These are phyloP conservation scores for Wallacemonas sp. DNA, from an alignment of 208 protist genomes.

Conservation along the genomic window DNA sequence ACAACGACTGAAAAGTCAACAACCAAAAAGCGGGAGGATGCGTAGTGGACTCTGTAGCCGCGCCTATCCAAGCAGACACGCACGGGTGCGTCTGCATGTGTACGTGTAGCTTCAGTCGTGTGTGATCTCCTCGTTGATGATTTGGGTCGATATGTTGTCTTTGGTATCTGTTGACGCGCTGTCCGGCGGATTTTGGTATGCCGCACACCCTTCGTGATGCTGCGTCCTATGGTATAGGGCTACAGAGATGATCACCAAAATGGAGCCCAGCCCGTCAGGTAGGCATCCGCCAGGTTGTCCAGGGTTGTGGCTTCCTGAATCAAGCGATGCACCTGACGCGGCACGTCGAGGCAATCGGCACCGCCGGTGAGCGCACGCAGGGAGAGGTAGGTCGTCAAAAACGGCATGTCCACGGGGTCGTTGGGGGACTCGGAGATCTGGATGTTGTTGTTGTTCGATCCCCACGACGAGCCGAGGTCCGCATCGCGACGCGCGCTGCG, in stretches of 20 bases:
- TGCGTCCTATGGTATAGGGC: too few species aligned
- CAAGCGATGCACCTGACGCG: conserved; percentile 88
- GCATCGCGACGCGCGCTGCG: conserved; percentile 33
- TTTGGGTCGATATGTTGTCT: too few species aligned
- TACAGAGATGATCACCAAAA: conserved; percentile 90
- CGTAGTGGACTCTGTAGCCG: too few species aligned
- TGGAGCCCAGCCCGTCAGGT: conserved; percentile 90
- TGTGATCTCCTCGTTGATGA: too few species aligned
- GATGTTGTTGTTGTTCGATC: conserved; percentile 33
- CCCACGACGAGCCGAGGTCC: conserved; percentile 45
- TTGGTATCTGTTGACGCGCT: too few species aligned
- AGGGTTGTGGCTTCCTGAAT: conserved; percentile 90
- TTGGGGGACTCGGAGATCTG: conserved; percentile 45
- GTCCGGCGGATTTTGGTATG: too few species aligned
- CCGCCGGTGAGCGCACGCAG: conserved; percentile 56
- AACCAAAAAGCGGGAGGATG: too few species aligned
- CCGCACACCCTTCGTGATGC: too few species aligned
- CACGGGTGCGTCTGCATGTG: too few species aligned
- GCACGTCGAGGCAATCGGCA: conserved; percentile 67
- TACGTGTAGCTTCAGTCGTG: too few species aligned
- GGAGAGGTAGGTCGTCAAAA: conserved; percentile 80
- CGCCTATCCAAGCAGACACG: too few species aligned
- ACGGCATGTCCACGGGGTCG: conserved; percentile 41
- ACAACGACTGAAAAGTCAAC: too few species aligned
- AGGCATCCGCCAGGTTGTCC: conserved; percentile 89